Base-by-base conservation (phyloP, 2,329 filamentous ascomycete genomes). In the Tolypocladium inflatum region DNA sequence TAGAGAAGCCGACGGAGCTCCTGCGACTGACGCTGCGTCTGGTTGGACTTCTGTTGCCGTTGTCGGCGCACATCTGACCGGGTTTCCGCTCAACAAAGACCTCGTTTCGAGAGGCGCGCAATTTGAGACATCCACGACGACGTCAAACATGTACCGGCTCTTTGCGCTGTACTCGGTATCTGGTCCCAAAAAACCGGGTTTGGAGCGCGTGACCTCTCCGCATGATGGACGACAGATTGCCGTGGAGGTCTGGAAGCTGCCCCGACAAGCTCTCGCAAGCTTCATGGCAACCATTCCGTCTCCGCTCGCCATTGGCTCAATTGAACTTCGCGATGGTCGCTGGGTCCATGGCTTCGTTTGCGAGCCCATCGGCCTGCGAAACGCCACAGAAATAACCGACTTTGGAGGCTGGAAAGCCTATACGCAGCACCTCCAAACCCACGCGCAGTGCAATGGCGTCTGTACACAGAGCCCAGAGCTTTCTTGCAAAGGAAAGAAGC, bases 311-410 rank as follows among this genome's bases (percentile, higher is more conserved):
- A 67, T 75, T 8, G 73, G 73, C 1, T 69, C 67, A 0, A 55
- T 75, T 15, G 70, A 75, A 62, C 64, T 75, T 1, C 42, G 54
- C 0, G 65, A 73, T 43, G 68, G 68, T 2, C 61, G 63, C 7
- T 74, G 72, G 73, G 64, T 70, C 6, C 66, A 58, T 17, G 71
- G 73, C 0, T 73, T 75, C 50, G 64, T 75, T 1, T 75, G 73
- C 43, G 72, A 75, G 59, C 71, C 70, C 2, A 56, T 64, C 4
- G 72, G 71, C 0, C 57, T 74, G 2, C 61, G 63, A 1, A 63
- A 59, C 37, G 71, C 70, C 1, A 58, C 57, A 1, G 72, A 74
- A 30, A 70, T 74, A 26, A 73, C 68, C 0, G 54, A 54, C 0
- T 66, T 67, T 42, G 67, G 69, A 2, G 70, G 70, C 7, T 73